A percentile compares a stretch with the other conserved stretches of the same genome.
These are phyloP conservation scores for Hypomyces rosellus DNA, from an alignment of 2,329 filamentous ascomycete genomes.

Conservation along the genomic window DNA sequence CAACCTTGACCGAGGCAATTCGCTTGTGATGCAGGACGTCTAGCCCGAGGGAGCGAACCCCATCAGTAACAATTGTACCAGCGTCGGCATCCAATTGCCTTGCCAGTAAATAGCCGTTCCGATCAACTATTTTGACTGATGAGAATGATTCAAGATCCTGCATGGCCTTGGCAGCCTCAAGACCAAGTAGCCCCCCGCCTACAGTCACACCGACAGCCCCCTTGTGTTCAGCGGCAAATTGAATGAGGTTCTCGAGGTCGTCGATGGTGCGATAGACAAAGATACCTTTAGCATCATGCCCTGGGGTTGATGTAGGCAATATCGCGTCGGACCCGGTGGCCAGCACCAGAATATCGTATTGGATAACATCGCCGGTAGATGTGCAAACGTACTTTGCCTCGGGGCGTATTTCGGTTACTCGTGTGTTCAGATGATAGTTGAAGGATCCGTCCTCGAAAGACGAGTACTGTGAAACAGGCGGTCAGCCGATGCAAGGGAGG, in stretches of 20 bases:
- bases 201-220: slow-evolving; percentile 70
- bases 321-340: slow-evolving; percentile 83
- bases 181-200: slow-evolving; percentile 75
- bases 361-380: slow-evolving; percentile 59
- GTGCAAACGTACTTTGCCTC: slow-evolving; percentile 61
- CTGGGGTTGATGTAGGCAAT: slow-evolving; percentile 63
- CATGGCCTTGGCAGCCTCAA: slow-evolving; percentile 30
- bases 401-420: slow-evolving; percentile 58
- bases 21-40: slow-evolving; percentile 74
- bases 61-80: slow-evolving; percentile 73
- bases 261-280: slow-evolving; percentile 87
- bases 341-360: slow-evolving; percentile 76
- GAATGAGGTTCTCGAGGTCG: slow-evolving; percentile 71
- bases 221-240: slow-evolving; percentile 60
- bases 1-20: slow-evolving; percentile 65
- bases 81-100: slow-evolving; percentile 78
- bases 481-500: not conserved
- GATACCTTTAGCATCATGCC: slow-evolving; percentile 72
- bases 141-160: slow-evolving; percentile 4
- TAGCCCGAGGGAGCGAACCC: slow-evolving; percentile 70
- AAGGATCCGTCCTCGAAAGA: slow-evolving; percentile 61
- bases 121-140: slow-evolving; percentile 72
- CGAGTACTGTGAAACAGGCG: slow-evolving; percentile 48
- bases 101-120: slow-evolving; percentile 75
- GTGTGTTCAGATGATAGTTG: slow-evolving; percentile 68